Percentiles rank a stretch among this genome's conserved stretches.
Conservation (phyloP, 495 filamentous ascomycete species). For the Penicillium alfredii region DNA sequence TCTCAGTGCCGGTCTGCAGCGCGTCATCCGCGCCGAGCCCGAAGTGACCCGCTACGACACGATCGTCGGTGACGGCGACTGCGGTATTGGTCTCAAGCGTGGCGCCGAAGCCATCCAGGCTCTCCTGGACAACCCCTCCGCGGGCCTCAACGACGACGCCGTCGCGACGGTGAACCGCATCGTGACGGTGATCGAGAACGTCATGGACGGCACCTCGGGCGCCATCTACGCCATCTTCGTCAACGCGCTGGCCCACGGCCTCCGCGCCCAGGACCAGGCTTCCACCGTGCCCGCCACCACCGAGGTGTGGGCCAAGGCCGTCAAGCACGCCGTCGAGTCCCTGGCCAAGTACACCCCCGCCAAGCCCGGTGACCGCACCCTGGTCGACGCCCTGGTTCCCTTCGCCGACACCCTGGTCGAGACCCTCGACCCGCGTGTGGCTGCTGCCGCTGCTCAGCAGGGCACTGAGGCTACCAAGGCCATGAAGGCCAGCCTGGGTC, state of each 20-base stretch:
- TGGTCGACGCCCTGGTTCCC: constrained; percentile 84
- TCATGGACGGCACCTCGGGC: constrained; percentile 95
- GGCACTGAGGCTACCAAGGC: constrained; percentile 80
- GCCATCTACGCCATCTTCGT: constrained; percentile 96
- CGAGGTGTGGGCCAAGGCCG: constrained; percentile 67
- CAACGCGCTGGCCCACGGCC: constrained; percentile 73
- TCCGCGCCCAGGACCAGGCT: constrained; percentile 53
- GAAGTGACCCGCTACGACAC: constrained; percentile 87
- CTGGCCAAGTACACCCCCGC: constrained; percentile 86
- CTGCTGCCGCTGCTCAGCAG: constrained; percentile 66
- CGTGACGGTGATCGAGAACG: constrained; percentile 74
- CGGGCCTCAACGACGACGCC: constrained; percentile 57
- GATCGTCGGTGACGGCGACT: constrained; percentile 92
- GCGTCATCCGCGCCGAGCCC: constrained; percentile 70
- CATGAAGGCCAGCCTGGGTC: constrained; percentile 83
- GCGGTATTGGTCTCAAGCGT: constrained; percentile 81
- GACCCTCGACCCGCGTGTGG: constrained; percentile 58
- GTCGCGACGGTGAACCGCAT: constrained; percentile 69
- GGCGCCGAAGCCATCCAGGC: constrained; percentile 81
- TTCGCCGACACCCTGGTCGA: constrained; percentile 68
- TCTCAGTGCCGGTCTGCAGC: constrained; percentile 61
- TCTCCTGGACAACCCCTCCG: constrained; percentile 48
- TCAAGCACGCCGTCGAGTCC: constrained; percentile 61
- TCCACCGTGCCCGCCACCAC: constrained; percentile 44
- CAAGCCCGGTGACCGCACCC: constrained; percentile 77